Base-by-base conservation (phyloP, 805 yeast genomes). In the Ogataea glucozyma region DNA sequence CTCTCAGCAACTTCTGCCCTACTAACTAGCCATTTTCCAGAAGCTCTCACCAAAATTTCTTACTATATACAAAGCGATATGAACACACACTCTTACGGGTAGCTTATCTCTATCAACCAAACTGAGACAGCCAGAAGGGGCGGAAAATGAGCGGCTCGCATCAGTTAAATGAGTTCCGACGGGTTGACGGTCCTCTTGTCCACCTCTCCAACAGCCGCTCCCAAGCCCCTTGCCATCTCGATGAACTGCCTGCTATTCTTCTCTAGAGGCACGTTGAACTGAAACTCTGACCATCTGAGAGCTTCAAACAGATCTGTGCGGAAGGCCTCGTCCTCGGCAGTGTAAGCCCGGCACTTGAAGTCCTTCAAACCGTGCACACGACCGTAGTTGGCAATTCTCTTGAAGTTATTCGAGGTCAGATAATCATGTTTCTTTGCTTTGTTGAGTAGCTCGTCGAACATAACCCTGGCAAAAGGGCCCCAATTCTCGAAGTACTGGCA, bases 401-500 rank as follows among this genome's bases (percentile, higher is more conserved):
- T 35, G 55, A 48, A 29, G 41, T 47, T 40, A 12, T 37, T 11
- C 29, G 21, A 22, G 33, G 30, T 19, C 26, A 54, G 32, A 24
- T 42, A 48, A 26, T 41, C 44, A 22, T 41, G 39, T 13, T 31
- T 38, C 8, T 40, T 41, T 10, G 48, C 45, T 11, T 35, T 40
- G 16, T 27, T 29, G 13, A 18, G 27, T 32, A 45, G 23, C 19
- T 47, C 37, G 23, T 48, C 27, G 23, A 42, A 51, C 22, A 54
- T 18, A 8, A 52, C 43, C 33, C 55, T 41, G 10, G 49, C 48
- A 4, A 60, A 23, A 7, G 44, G 40, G 5, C 47, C 40, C 65
- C 66, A 61, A 10, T 54, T 47, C 2, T 55, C 56, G 40, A 61
- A 61, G 31, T 42, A 57, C n/a, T 43, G 26, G 26, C 57, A 53